Conservation (phyloP, 495 filamentous ascomycete genomes). For the Penicillium atrosanguineum region DNA sequence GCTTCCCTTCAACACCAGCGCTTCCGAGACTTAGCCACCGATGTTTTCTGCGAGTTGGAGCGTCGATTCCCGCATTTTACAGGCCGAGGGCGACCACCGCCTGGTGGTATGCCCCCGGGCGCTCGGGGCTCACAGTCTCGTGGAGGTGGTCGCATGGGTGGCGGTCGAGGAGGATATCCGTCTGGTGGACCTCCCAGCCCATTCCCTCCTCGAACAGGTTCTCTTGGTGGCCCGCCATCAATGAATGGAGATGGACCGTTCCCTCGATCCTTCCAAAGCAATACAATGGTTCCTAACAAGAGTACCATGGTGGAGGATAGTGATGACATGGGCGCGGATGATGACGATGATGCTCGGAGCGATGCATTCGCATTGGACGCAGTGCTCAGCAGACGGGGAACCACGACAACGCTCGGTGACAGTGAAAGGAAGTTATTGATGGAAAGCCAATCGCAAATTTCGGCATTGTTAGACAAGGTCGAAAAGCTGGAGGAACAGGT, state of each 20-base stretch:
- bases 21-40: constrained; percentile 88
- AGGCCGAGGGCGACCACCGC: constrained; percentile 45
- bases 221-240: constrained; percentile 45
- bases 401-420: constrained; percentile 51
- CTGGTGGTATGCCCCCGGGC: constrained; percentile 39
- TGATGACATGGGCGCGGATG: constrained; percentile 63
- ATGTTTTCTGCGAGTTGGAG: constrained; percentile 94
- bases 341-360: constrained; percentile 61
- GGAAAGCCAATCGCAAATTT: constrained; percentile 75
- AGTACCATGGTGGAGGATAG: constrained; percentile 98
- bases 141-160: constrained; percentile 34
- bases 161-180: constrained; percentile 39
- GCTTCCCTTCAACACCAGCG: constrained; percentile 78
- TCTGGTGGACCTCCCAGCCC: constrained; percentile 40
- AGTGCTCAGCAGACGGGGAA: constrained; percentile 56
- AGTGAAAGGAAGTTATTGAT: constrained; percentile 68
- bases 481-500: constrained; percentile 63
- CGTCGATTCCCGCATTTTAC: constrained; percentile 82
- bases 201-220: constrained; percentile 46
- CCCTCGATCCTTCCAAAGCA: constrained; percentile 90
- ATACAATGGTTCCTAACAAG: constrained; percentile 95
- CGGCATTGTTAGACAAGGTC: constrained; percentile 70
- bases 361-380: constrained; percentile 64
- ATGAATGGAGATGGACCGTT: constrained; percentile 57
- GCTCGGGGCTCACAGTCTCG: constrained; percentile 42